Conservation (phyloP, 306 rosid species). For the Castanea crenata region DNA sequence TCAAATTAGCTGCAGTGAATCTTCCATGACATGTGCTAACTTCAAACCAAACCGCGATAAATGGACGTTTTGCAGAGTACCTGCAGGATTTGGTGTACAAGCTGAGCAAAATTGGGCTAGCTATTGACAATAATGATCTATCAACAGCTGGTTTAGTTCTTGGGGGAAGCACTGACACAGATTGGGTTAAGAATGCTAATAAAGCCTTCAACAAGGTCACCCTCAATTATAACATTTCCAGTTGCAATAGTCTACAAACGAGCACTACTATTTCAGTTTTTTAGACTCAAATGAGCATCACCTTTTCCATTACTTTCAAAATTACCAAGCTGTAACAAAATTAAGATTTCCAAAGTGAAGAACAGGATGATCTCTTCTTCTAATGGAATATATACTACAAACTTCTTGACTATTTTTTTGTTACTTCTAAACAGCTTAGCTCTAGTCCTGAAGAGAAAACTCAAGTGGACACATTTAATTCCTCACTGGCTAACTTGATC, state of each 20-base stretch:
- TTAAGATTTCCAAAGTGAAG: not conserved
- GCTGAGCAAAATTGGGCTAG: slow-evolving; percentile 85
- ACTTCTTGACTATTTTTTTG: slow-evolving; percentile 33
- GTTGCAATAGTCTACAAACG: not conserved
- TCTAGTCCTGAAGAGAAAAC: slow-evolving; percentile 77
- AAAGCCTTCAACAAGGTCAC: slow-evolving; percentile 76
- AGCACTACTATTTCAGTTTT: not conserved
- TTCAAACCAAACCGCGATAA: not conserved
- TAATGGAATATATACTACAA: not conserved
- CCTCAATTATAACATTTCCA: not conserved
- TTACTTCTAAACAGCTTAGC: slow-evolving; percentile 64
- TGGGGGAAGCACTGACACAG: slow-evolving; percentile 60
- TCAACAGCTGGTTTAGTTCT: slow-evolving; percentile 77
- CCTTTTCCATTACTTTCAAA: not conserved
- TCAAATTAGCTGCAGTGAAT: not conserved
- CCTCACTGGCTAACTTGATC: slow-evolving; percentile 75
- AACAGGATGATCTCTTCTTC: slow-evolving; percentile 5
- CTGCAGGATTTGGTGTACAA: slow-evolving; percentile 84
- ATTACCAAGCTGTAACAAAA: not conserved
- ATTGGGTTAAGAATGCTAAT: slow-evolving; percentile 81
- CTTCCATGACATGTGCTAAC: not conserved
- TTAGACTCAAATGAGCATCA: not conserved
- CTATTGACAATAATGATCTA: slow-evolving; percentile 74
- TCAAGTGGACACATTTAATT: slow-evolving; percentile 74
- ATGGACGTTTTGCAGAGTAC: slow-evolving; percentile 49